Percentiles rank a stretch among this genome's conserved stretches.
These are phyloP conservation scores for Ceraceosorus guamensis DNA, from an alignment of 1,284 basidiomycete species.

Conservation along the genomic window DNA sequence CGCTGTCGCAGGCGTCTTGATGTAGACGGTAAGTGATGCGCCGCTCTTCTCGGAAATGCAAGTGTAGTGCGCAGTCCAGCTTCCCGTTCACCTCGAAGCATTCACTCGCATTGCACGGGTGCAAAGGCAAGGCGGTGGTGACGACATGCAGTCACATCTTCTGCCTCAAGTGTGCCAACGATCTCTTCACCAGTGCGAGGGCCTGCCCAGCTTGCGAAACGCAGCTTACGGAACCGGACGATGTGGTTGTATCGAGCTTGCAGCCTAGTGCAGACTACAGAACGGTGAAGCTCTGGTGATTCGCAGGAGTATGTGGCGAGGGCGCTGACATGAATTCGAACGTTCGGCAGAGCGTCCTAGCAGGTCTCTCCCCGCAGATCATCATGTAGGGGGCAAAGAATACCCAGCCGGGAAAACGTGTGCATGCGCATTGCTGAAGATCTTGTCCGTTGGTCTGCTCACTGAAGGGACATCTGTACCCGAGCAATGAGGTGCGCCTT, in stretches of 20 bases:
- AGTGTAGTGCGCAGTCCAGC: background rate
- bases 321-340: background rate
- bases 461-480: background rate
- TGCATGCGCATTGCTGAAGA: background rate
- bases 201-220: background rate
- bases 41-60: background rate
- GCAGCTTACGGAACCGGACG: background rate
- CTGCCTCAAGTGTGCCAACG: background rate
- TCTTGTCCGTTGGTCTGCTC: background rate
- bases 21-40: background rate
- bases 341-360: background rate
- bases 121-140: background rate
- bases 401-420: no score
- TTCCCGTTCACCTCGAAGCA: background rate
- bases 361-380: background rate
- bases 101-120: no score
- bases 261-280: background rate
- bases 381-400: background rate
- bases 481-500: background rate
- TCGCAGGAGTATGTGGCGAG: background rate
- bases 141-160: background rate
- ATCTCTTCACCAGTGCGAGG: background rate
- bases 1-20: background rate
- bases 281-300: background rate
- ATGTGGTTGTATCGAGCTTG: background rate